Evolutionary conservation across 2,329 filamentous ascomycete species (phyloP).

Genomic region (Colletotrichum coccodes): DNA sequence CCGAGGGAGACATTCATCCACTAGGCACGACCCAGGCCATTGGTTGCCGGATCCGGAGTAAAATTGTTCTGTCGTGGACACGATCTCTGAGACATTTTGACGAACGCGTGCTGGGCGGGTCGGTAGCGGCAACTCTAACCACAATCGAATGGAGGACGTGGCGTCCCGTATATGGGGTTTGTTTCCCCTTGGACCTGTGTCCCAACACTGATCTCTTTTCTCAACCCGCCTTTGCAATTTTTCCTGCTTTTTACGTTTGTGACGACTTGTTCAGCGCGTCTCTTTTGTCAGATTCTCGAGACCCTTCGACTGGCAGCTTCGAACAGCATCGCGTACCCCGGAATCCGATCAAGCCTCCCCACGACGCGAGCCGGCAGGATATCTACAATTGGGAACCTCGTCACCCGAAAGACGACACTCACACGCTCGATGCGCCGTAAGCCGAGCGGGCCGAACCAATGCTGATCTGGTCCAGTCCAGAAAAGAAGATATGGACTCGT

Average conservation of each 20-base stretch:
- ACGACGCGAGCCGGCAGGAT: background rate
- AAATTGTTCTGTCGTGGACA: background rate
- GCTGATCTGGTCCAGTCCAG: slow-evolving; percentile 7
- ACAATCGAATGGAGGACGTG: background rate
- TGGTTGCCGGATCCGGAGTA: slow-evolving; percentile 12
- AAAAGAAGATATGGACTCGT: background rate
- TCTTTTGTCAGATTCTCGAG: too few relatives aligned
- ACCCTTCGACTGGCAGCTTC: background rate
- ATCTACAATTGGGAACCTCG: background rate
- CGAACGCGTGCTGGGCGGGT: background rate
- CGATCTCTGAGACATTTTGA: slow-evolving; percentile 4
- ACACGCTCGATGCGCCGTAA: background rate
- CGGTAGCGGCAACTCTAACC: background rate
- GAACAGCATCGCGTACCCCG: too few relatives aligned
- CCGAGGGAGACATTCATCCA: background rate
- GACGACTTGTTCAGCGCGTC: background rate
- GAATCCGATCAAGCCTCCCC: background rate
- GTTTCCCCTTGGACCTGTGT: background rate
- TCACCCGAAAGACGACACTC: background rate
- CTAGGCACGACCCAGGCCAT: background rate
- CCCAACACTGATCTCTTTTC: background rate
- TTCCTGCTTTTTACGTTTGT: background rate
- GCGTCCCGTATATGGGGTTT: background rate
- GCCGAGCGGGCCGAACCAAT: background rate
- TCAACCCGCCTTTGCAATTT: background rate